Base-by-base conservation (phyloP, 1,139 yeast genomes). In the Torulaspora pretoriensis region DNA sequence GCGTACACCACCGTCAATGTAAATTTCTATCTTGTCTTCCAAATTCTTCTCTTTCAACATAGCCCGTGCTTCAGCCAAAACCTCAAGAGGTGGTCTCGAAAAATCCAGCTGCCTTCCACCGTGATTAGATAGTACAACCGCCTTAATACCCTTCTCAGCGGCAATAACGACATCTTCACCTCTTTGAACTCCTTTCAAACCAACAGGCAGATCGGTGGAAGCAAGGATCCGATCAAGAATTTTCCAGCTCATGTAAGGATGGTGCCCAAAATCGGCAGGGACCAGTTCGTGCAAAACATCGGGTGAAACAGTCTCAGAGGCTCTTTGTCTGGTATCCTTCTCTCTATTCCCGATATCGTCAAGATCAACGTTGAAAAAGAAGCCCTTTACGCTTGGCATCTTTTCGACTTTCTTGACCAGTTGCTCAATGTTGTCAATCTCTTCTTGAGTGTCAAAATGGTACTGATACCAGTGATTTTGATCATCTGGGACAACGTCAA, bases 331-430 rank as follows among this genome's bases (percentile, higher is more conserved):
- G 66, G 72, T 73, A 55, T 61, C 65, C 43, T 61, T 80, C 80
- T 90, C 97, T 56, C 97, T 79, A 53, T 94, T 78, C 16, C 97
- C 97, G 48, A 89, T 73, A 53, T 87, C 88, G 2, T 97, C 96
- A 0, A 96, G 96, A 69, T 90, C 97, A 3, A 89, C 97, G 0
- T 96, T 88, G 43, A 88, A 78, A 63, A 85, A 86, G 19, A 88
- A 70, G 0, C 90, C 96, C 58, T 81, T 81, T 59, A 85, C 72
- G 0, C 95, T 95, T 38, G 87, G 69, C 34, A 68, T 59, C 62
- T 83, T 95, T 1, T 94, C 95, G 79, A 56, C 84, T 72, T 32
- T 71, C 64, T 40, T 71, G 68, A 35, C 90, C 80, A 39, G 83
- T 67, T 9, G 72, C 70, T 38, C 90, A 73, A 62, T 80, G 81